Evolutionary conservation across 2,329 filamentous ascomycete species (phyloP), one percentile per base, ranked within the genome.

Genomic region (Myriosclerotinia duriaeana): DNA sequence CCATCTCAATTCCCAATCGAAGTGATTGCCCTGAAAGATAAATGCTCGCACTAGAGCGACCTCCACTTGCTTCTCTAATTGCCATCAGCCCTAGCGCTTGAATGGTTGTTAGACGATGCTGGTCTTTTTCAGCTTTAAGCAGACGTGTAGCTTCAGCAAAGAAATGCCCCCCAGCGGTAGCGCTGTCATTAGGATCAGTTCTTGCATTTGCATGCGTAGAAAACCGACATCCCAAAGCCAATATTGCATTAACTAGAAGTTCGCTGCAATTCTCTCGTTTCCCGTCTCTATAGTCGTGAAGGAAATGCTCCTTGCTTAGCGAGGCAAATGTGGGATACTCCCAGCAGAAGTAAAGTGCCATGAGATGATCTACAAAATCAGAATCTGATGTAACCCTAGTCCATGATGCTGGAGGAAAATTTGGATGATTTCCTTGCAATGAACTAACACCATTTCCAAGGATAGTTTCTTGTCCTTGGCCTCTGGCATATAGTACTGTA

Each of bases 81-180:
- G 87, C 87, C 88, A 93, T 90, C 72, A 92, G 85, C 5, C 88
- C 88, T 36, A 92, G 79, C 2, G 89, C 89, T 78, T 92, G 89
- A 54, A 90, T 88, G 6, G 87, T 90, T 4, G 89, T 90, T 36
- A 92, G 78, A 8, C 77, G 84, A 69, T 90, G 85, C 63, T 86
- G 84, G 67, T 90, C 79, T 50, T 78, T 79, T 2, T 79, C 63
- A 76, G 66, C 84, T 79, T 67, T 56, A 40, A 91, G 81, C 0
- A 92, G 79, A 12, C 87, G 80, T 68, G 84, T 82, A 9, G 86
- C 84, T 75, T 93, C 89, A 63, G 85, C 85, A 76, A 91, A 92
- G 77, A 92, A 93, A 74, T 90, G 85, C 69, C 92, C 87, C 5
- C 90, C 89, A 0, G 89, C 84, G 6, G 88, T 90, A 36, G 67